Evolutionary conservation across 2,329 filamentous ascomycete species (phyloP).

Genomic region (Canariomyces notabilis): DNA sequence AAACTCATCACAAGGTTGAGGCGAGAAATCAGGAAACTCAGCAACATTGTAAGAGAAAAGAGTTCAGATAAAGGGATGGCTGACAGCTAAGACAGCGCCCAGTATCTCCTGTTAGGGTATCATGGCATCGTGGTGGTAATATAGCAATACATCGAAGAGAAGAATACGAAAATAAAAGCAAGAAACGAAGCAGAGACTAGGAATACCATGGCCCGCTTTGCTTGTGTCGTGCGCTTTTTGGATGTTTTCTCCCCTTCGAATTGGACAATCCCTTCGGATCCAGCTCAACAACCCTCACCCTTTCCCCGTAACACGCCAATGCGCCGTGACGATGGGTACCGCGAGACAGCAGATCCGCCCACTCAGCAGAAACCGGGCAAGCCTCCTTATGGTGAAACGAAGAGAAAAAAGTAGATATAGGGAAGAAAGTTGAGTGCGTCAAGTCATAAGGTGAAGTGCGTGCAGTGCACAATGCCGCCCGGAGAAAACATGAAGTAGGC

Average conservation of each 20-base stretch:
- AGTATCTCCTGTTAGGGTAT: constrained; percentile 4
- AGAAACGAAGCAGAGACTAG: constrained; percentile 2
- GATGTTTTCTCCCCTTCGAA: neutral
- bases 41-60: neutral
- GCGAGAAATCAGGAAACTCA: neutral
- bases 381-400: neutral
- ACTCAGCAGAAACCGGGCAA: neutral
- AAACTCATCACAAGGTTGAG: too few relatives aligned
- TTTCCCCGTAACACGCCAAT: neutral
- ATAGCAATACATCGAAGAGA: neutral
- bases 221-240: neutral
- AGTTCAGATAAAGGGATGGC: neutral
- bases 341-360: neutral
- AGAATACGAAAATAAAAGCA: neutral
- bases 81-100: neutral
- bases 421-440: constrained; percentile 5
- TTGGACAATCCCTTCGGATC: neutral
- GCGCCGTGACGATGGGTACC: neutral
- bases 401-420: neutral
- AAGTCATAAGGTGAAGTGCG: constrained; percentile 4
- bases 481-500: neutral
- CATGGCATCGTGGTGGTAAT: constrained; percentile 7
- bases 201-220: constrained; percentile 1
- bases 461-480: neutral
- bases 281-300: neutral